Evolutionary conservation across 2,329 filamentous ascomycete species (phyloP).

Genomic region (Aspergillus texensis): DNA sequence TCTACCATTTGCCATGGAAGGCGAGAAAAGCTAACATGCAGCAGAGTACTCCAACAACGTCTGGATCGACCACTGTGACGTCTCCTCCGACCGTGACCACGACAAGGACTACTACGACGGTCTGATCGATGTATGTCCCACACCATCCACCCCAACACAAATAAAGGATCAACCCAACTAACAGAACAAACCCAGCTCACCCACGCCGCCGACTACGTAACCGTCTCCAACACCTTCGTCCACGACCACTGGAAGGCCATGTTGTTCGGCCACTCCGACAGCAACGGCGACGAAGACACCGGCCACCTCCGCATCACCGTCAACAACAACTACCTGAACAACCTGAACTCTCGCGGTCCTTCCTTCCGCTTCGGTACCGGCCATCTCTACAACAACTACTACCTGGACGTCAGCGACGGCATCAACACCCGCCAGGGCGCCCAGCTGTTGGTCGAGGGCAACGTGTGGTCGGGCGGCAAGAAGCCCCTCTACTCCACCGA

Average conservation of each 20-base stretch:
- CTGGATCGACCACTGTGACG: constrained; percentile 70
- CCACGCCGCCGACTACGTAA: constrained; percentile 62
- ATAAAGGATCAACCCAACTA: not conserved
- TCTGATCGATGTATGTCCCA: constrained; percentile 55
- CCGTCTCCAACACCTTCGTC: constrained; percentile 55
- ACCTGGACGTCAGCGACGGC: constrained; percentile 49
- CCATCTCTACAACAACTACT: constrained; percentile 62
- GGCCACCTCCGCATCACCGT: constrained; percentile 67
- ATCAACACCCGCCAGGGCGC: constrained; percentile 62
- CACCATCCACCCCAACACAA: not conserved
- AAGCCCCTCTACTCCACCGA: constrained; percentile 51
- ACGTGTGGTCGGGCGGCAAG: constrained; percentile 51
- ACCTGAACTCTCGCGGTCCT: constrained; percentile 66
- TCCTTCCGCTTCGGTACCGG: constrained; percentile 68
- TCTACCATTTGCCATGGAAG: not conserved
- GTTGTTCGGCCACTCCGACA: constrained; percentile 62
- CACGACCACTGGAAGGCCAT: constrained; percentile 67
- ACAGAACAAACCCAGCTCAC: constrained; percentile 42
- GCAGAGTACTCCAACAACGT: constrained; percentile 50
- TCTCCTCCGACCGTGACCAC: constrained; percentile 60
- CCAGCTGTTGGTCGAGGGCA: constrained; percentile 62
- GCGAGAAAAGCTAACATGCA: not conserved
- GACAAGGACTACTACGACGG: constrained; percentile 74
- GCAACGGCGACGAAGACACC: constrained; percentile 60
- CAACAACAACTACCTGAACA: constrained; percentile 67